Evolutionary conservation across 2,329 filamentous ascomycete genomes (phyloP).

Genomic region (Monilinia laxa): DNA sequence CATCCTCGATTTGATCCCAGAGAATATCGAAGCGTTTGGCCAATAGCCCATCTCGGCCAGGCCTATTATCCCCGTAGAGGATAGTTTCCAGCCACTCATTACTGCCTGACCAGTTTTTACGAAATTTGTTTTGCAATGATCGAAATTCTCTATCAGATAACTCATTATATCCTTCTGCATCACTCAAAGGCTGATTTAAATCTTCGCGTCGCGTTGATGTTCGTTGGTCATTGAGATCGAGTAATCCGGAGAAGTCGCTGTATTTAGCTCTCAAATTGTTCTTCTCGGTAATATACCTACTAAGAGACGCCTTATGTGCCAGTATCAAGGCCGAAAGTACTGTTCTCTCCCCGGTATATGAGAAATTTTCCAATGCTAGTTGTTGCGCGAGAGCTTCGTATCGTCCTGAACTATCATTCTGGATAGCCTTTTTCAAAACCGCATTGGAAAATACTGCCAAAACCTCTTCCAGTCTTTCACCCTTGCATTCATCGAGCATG

Average conservation of each 20-base stretch:
- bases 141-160: constrained; percentile 40
- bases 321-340: constrained; percentile 66
- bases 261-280: constrained; percentile 59
- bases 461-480: constrained; percentile 84
- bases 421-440: constrained; percentile 70
- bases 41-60: constrained; percentile 62
- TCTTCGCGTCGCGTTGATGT: constrained; percentile 56
- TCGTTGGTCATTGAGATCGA: constrained; percentile 62
- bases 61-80: constrained; percentile 61
- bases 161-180: constrained; percentile 32
- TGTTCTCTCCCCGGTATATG: constrained; percentile 54
- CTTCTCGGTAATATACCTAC: constrained; percentile 58
- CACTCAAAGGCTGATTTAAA: constrained; percentile 39
- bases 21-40: constrained; percentile 66
- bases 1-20: constrained; percentile 66
- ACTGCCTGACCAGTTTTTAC: constrained; percentile 76
- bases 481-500: constrained; percentile 95
- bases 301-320: constrained; percentile 68
- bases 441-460: constrained; percentile 80
- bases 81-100: constrained; percentile 72
- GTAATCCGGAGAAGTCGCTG: constrained; percentile 60
- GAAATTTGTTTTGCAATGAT: constrained; percentile 58
- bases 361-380: constrained; percentile 59
- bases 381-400: constrained; percentile 52
- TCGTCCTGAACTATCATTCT: constrained; percentile 44